Percentiles rank a stretch among this genome's conserved stretches.
Conservation (phyloP, 2,329 filamentous ascomycete species). For the Dactylella cylindrospora region DNA sequence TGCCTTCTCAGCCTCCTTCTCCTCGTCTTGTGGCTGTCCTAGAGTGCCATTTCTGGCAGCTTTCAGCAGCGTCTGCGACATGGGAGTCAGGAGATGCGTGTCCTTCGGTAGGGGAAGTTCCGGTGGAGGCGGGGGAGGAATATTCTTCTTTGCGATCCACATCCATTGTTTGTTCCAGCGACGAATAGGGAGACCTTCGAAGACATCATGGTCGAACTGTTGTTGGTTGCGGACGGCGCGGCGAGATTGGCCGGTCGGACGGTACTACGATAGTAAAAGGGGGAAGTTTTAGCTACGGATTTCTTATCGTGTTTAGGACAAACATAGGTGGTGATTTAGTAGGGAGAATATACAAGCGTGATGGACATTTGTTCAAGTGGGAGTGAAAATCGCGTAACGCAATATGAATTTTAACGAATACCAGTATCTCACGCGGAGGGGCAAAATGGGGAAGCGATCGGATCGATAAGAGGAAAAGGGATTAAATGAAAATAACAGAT, state of each 20-base stretch:
- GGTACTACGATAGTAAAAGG: constrained; percentile 44
- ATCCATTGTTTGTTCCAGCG: constrained; percentile 49
- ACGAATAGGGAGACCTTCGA: constrained; percentile 49
- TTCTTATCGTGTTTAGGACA: too few species aligned
- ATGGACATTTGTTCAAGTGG: constrained; percentile 18
- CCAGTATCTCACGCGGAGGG: too few species aligned
- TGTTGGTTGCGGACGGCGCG: constrained; percentile 44
- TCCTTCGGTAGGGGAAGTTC: constrained; percentile 49
- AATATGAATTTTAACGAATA: not conserved
- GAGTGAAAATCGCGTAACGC: not conserved
- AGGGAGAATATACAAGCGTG: constrained; percentile 27
- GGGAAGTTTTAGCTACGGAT: constrained; percentile 2
- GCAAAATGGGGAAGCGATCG: not conserved
- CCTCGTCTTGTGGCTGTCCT: constrained; percentile 8
- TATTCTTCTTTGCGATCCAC: constrained; percentile 46
- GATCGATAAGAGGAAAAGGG: not conserved
- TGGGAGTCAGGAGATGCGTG: constrained; percentile 48
- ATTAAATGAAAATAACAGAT: not conserved
- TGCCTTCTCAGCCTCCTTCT: constrained; percentile 1
- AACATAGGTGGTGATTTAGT: too few species aligned
- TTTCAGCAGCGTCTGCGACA: constrained; percentile 49
- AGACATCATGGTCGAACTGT: constrained; percentile 49
- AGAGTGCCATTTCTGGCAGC: constrained; percentile 47
- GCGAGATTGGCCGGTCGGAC: constrained; percentile 48
- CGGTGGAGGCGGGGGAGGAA: constrained; percentile 45